These are phyloP conservation scores for Globisporangium cylindrosporum DNA, from an alignment of 352 stramenopile species.

Conservation along the genomic window DNA sequence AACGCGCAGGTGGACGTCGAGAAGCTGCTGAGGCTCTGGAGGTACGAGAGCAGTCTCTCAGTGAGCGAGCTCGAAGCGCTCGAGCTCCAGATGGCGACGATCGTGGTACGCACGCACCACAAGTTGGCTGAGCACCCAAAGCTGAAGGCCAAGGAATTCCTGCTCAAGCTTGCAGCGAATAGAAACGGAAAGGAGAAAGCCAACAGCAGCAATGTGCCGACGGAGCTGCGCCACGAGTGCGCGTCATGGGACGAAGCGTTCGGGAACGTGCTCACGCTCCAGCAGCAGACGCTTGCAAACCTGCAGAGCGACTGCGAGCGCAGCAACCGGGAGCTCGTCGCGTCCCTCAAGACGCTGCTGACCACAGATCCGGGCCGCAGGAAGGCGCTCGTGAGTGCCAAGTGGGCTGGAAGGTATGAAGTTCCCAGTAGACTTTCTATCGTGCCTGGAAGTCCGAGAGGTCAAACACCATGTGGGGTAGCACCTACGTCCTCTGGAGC, in stretches of 20 bases:
- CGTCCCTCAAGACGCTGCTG: slow-evolving; percentile 53
- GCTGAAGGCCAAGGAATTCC: slow-evolving; percentile 59
- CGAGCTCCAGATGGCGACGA: slow-evolving; percentile 61
- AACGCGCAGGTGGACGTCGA: slow-evolving; percentile 37
- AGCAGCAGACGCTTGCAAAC: slow-evolving; percentile 73
- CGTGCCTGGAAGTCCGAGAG: not conserved
- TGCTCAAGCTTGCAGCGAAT: slow-evolving; percentile 52
- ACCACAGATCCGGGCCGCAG: slow-evolving; percentile 40
- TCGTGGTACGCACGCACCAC: slow-evolving; percentile 52
- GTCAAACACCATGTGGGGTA: not conserved
- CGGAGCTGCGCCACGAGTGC: slow-evolving; percentile 33
- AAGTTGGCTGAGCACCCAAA: slow-evolving; percentile 62
- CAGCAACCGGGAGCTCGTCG: slow-evolving; percentile 36
- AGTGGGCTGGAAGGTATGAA: not conserved
- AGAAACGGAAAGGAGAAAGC: slow-evolving; percentile 9
- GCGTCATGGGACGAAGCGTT: slow-evolving; percentile 72
- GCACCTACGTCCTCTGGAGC: not conserved
- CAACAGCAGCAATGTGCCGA: slow-evolving; percentile 17
- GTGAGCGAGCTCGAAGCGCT: slow-evolving; percentile 30
- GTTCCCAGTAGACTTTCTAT: not conserved
- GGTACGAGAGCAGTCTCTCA: slow-evolving; percentile 35
- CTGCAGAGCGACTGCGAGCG: slow-evolving; percentile 55
- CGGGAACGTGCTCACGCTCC: slow-evolving; percentile 61
- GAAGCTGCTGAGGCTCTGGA: slow-evolving; percentile 49
- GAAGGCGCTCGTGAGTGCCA: slow-evolving; percentile 18